Evolutionary conservation across 2,329 filamentous ascomycete genomes (phyloP).

Genomic region (Westerdykella ornata): DNA sequence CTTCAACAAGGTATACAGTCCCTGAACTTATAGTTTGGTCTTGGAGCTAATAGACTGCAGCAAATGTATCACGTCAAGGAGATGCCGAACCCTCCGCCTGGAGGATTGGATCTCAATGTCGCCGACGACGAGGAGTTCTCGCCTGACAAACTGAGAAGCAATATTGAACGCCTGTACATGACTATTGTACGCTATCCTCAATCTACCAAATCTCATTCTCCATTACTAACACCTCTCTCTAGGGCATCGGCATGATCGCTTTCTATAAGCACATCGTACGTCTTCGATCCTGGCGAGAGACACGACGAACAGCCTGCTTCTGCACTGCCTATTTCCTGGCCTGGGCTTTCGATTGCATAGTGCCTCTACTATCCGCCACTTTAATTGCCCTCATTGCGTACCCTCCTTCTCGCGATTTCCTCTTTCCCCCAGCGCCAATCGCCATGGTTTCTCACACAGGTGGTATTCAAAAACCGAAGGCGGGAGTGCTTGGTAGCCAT

Average conservation of each 20-base stretch:
- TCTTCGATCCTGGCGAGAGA: constrained; percentile 73
- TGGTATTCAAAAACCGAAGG: constrained; percentile 67
- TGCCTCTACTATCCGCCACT: constrained; percentile 54
- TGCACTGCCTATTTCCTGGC: constrained; percentile 56
- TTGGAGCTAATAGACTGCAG: constrained; percentile 29
- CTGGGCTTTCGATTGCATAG: constrained; percentile 66
- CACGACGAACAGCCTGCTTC: constrained; percentile 60
- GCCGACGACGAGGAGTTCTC: constrained; percentile 79
- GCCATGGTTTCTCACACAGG: constrained; percentile 65
- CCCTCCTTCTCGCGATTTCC: constrained; percentile 52
- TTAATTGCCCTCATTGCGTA: constrained; percentile 61
- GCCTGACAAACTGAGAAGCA: constrained; percentile 72
- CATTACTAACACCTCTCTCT: constrained; percentile 6
- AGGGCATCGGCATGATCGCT: constrained; percentile 56
- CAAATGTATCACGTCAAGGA: constrained; percentile 68
- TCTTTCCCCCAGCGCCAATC: constrained; percentile 74
- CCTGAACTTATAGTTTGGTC: no score
- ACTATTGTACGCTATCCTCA: constrained; percentile 48
- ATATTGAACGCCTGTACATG: constrained; percentile 75
- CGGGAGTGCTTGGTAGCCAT: constrained; percentile 69
- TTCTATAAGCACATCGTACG: constrained; percentile 68
- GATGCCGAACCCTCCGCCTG: constrained; percentile 53
- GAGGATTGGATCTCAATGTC: constrained; percentile 70
- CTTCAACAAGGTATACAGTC: constrained; percentile 59
- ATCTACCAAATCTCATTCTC: neutral